A percentile compares a stretch with the other conserved stretches of the same genome.
These are phyloP conservation scores for Colletotrichum sp. DNA, from an alignment of 2,329 filamentous ascomycete genomes.

Conservation along the genomic window DNA sequence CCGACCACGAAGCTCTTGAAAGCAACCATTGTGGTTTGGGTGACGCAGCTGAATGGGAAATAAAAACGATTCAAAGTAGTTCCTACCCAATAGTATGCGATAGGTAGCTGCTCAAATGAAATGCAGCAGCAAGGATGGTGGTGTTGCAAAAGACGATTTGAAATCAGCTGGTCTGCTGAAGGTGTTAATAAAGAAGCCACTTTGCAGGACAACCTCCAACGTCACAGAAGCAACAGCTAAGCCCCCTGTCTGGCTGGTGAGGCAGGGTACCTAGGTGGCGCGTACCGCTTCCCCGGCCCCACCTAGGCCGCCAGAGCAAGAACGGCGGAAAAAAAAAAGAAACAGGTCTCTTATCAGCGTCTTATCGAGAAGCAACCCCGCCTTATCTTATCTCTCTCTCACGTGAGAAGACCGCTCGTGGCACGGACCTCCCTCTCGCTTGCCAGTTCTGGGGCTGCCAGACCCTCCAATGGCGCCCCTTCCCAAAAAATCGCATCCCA, in stretches of 20 bases:
- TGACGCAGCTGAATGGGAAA: neutral
- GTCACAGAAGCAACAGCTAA: conserved; percentile 13
- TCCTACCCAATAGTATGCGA: neutral
- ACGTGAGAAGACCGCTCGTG: neutral
- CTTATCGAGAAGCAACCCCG: neutral
- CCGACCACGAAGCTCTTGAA: conserved; percentile 66
- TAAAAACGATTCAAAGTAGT: neutral
- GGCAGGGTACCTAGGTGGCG: neutral
- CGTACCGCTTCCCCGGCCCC: neutral
- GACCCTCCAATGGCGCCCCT: conserved; percentile 32
- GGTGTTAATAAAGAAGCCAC: conserved; percentile 36
- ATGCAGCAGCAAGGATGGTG: neutral
- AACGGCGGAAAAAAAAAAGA: neutral
- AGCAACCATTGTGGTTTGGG: conserved; percentile 53
- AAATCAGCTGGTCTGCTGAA: conserved; percentile 31
- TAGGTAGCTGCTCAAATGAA: conserved; percentile 3
- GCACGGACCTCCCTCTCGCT: neutral
- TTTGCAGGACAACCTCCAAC: conserved; percentile 30
- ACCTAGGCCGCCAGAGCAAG: neutral
- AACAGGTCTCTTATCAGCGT: neutral
- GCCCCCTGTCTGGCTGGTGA: neutral
- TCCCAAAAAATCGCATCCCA: conserved; percentile 13
- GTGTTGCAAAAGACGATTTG: conserved; percentile 32
- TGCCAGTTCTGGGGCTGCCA: conserved; percentile 11
- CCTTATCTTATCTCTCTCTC: neutral